Percentiles rank a stretch among this genome's conserved stretches.
Conservation (phyloP, 164 flowering plant species). For the Umbilicus rupestris region DNA sequence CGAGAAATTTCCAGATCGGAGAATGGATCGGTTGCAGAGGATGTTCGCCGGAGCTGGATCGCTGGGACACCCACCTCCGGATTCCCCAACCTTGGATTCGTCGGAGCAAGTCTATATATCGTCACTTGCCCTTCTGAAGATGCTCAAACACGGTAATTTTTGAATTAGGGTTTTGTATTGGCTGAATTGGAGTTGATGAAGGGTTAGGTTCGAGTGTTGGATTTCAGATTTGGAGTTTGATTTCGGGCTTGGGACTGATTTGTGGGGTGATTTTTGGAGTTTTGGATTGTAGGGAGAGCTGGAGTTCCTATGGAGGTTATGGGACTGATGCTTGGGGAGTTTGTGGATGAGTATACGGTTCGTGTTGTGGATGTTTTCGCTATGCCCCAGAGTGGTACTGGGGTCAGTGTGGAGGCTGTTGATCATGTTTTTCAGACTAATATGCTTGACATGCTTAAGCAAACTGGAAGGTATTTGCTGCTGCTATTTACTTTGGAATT, state of each 20-base stretch:
- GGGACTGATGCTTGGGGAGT: slow-evolving; percentile 97
- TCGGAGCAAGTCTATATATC: slow-evolving; percentile 98
- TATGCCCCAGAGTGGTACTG: slow-evolving; percentile 98
- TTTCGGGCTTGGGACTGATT: too few relatives aligned
- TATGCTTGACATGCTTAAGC: slow-evolving; percentile 98
- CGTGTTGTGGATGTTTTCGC: slow-evolving; percentile 97
- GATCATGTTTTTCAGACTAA: slow-evolving; percentile 97
- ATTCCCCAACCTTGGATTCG: slow-evolving; percentile 82
- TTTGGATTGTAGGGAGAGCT: slow-evolving; percentile 56
- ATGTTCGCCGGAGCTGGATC: slow-evolving; percentile 88
- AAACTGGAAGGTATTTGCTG: slow-evolving; percentile 85
- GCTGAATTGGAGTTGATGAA: too few relatives aligned
- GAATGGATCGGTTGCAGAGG: slow-evolving; percentile 77
- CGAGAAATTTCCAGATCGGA: background rate
- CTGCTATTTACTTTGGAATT: too few relatives aligned
- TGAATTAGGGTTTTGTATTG: background rate
- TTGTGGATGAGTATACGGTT: slow-evolving; percentile 93
- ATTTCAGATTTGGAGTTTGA: background rate
- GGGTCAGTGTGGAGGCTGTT: slow-evolving; percentile 96
- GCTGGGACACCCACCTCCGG: slow-evolving; percentile 83
- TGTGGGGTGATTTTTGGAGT: background rate
- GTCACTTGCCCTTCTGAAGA: slow-evolving; percentile 90
- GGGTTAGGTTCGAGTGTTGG: background rate
- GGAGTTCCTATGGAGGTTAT: slow-evolving; percentile 99
- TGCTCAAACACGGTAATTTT: slow-evolving; percentile 89